Evolutionary conservation across 805 yeast genomes (phyloP).

Genomic region (Maudiozyma serrabonitensis): DNA sequence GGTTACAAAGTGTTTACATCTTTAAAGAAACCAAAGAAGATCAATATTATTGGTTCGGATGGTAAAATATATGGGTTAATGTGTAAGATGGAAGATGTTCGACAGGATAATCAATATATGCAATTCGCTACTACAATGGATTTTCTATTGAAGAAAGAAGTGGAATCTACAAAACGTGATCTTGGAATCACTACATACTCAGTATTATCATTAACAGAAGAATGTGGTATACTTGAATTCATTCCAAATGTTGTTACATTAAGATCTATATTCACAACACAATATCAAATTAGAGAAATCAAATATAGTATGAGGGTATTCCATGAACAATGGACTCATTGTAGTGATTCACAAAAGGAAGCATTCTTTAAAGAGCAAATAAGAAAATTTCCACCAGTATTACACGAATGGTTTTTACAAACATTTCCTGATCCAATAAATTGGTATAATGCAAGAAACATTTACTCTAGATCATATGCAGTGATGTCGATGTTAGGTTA

Average conservation of each 20-base stretch:
- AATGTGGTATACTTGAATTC: constrained; percentile 86
- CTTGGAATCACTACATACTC: constrained; percentile 72
- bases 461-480: constrained; percentile 70
- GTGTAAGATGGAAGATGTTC: constrained; percentile 83
- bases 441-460: constrained; percentile 76
- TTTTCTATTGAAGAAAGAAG: constrained; percentile 52
- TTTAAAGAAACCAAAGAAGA: constrained; percentile 76
- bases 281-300: constrained; percentile 35
- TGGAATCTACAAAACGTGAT: constrained; percentile 64
- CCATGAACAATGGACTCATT: constrained; percentile 21
- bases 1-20: constrained; percentile 66
- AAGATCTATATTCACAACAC: constrained; percentile 45
- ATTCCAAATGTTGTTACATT: constrained; percentile 68
- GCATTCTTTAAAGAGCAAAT: constrained; percentile 22
- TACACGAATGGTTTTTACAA: constrained; percentile 81
- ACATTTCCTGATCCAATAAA: constrained; percentile 80
- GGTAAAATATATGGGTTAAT: constrained; percentile 64
- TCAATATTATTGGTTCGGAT: constrained; percentile 69
- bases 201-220: constrained; percentile 79
- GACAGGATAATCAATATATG: constrained; percentile 92
- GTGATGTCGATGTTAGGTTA: constrained; percentile 98
- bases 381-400: constrained; percentile 48
- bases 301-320: constrained; percentile 17
- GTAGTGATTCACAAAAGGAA: constrained; percentile 19
- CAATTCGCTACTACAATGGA: constrained; percentile 81